Conservation (phyloP, 202 grass and related monocot species). For the Eragrostis tef region DNA sequence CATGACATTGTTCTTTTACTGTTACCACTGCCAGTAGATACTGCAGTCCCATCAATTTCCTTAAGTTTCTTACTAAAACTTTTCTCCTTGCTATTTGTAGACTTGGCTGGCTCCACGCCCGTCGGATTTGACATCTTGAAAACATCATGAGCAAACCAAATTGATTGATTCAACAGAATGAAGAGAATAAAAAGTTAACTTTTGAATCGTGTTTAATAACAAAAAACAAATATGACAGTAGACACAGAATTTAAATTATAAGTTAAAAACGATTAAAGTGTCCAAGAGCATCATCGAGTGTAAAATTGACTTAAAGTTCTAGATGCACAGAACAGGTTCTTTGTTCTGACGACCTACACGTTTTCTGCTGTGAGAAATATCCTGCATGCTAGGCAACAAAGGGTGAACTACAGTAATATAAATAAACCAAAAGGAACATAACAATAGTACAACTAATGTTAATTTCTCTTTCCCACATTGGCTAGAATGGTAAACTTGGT, state of each 20-base stretch:
- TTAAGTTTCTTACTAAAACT: conserved; percentile 63
- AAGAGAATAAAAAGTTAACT: not conserved
- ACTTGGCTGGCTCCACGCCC: conserved; percentile 61
- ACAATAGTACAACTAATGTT: not conserved
- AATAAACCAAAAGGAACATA: not conserved
- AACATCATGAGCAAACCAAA: conserved; percentile 33
- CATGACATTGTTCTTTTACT: conserved; percentile 63
- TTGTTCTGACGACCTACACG: conserved; percentile 13
- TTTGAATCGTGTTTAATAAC: not conserved
- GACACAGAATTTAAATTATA: not conserved
- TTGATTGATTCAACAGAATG: not conserved
- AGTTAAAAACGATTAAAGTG: not conserved
- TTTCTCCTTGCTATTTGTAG: conserved; percentile 75
- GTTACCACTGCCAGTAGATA: conserved; percentile 56
- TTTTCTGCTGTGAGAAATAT: not conserved
- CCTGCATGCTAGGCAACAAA: not conserved
- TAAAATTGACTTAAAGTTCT: not conserved
- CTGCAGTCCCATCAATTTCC: conserved; percentile 64
- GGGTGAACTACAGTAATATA: not conserved
- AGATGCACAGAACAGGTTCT: not conserved
- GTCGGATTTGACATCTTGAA: conserved; percentile 60
- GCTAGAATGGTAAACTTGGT: not conserved
- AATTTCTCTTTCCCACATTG: conserved; percentile 1
- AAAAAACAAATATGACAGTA: conserved; percentile 10
- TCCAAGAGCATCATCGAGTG: not conserved